Conservation (phyloP, 768 basidiomycete genomes). For the Nidula microcarpa region DNA sequence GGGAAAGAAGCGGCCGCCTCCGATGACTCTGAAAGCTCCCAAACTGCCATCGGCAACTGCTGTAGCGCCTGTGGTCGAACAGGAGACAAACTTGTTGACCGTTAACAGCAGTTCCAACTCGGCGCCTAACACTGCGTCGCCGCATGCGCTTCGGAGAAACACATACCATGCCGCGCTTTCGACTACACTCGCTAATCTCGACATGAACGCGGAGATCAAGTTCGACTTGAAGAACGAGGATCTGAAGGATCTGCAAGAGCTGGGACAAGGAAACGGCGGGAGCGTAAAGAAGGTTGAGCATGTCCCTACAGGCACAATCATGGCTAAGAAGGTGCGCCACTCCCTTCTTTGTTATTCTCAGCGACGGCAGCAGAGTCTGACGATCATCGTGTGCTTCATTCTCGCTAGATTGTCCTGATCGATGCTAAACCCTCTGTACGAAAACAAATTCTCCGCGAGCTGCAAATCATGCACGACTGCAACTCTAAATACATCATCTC, state of each 20-base stretch:
- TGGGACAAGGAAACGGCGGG: conserved; percentile 96
- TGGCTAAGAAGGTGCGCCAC: conserved; percentile 92
- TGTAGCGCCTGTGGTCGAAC: conserved; percentile 33
- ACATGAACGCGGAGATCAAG: conserved; percentile 83
- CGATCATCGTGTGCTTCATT: not conserved
- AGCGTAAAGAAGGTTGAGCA: conserved; percentile 97
- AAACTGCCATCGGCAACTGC: conserved; percentile 48
- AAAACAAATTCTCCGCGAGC: conserved; percentile 95
- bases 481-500: conserved; percentile 91
- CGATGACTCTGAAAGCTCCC: conserved; percentile 77
- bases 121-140: conserved; percentile 52
- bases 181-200: conserved; percentile 81
- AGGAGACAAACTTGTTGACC: conserved; percentile 45
- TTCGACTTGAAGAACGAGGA: conserved; percentile 87
- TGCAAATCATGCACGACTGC: conserved; percentile 99
- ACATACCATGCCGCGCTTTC: conserved; percentile 80
- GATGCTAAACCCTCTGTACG: conserved; percentile 95
- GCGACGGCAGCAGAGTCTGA: no score
- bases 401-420: conserved; percentile 82
- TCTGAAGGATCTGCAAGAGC: conserved; percentile 83
- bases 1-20: conserved; percentile 71
- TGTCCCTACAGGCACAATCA: conserved; percentile 82
- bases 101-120: conserved; percentile 45
- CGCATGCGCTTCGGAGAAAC: conserved; percentile 50
- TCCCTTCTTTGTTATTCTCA: not conserved